phyloP scores from a whole-genome alignment of 768 basidiomycete genomes.

The Lactifluus subvellereus region DNA sequence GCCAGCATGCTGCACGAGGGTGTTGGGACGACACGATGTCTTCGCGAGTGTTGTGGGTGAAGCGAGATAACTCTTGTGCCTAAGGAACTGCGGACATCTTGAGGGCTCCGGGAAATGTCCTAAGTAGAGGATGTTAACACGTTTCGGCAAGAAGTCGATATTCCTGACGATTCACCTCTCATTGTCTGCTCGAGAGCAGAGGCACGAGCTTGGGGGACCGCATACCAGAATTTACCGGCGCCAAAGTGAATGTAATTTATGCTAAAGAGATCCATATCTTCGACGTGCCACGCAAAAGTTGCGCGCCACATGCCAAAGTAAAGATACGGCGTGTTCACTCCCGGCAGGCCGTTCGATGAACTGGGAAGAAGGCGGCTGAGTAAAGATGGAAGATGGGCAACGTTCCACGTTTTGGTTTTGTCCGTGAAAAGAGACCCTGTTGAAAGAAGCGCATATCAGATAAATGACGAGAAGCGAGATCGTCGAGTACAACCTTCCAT shows the following conservation, averaged over 20 bases:
- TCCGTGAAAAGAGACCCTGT: constrained; percentile 67
- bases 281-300: constrained; percentile 98
- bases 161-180: constrained; percentile 50
- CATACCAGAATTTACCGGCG: constrained; percentile 96
- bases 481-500: constrained; percentile 60
- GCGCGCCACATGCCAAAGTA: constrained; percentile 99
- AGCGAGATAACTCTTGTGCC: constrained; percentile 93
- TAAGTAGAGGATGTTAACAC: constrained; percentile 28
- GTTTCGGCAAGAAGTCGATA: neutral
- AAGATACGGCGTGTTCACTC: constrained; percentile 95
- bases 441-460: neutral
- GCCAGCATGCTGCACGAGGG: constrained; percentile 86
- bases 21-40: constrained; percentile 76
- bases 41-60: constrained; percentile 80
- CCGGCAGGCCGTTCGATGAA: constrained; percentile 69
- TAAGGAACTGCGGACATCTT: constrained; percentile 86
- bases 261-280: constrained; percentile 98
- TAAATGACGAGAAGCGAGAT: neutral
- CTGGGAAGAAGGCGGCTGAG: constrained; percentile 73
- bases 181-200: constrained; percentile 82
- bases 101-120: constrained; percentile 85
- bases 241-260: constrained; percentile 99
- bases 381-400: constrained; percentile 83
- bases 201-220: constrained; percentile 83
- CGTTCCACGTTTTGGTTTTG: constrained; percentile 83